phyloP scores from a whole-genome alignment of 176 grass and related monocot genomes.

The Phragmites australis region DNA sequence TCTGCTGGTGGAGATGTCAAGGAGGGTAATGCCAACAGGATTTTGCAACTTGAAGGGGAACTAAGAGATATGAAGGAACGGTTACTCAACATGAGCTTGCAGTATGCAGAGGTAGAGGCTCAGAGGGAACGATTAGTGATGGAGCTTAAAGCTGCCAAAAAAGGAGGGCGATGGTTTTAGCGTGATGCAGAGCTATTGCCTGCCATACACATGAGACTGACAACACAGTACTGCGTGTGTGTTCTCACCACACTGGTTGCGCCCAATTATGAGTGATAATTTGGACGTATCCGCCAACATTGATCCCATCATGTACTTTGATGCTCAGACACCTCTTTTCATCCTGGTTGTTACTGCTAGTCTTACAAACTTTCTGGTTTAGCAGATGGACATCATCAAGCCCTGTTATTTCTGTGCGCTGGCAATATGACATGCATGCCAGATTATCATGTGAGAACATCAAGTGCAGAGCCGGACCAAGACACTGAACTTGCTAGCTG shows the following conservation, averaged over 20 bases:
- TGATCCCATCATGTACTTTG: not conserved
- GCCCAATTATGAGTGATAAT: conserved; percentile 31
- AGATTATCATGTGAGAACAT: conserved; percentile 36
- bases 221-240: conserved; percentile 37
- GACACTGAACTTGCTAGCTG: conserved; percentile 29
- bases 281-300: not conserved
- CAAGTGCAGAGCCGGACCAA: conserved; percentile 16
- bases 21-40: conserved; percentile 28
- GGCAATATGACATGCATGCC: not conserved
- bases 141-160: conserved; percentile 80
- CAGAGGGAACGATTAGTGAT: conserved; percentile 81
- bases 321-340: not conserved
- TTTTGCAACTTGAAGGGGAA: conserved; percentile 76
- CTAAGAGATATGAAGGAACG: conserved; percentile 88
- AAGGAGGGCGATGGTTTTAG: conserved; percentile 82
- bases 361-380: conserved; percentile 21
- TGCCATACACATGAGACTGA: conserved; percentile 32
- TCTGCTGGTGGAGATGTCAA: conserved; percentile 29
- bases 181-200: conserved; percentile 19
- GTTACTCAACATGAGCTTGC: conserved; percentile 79
- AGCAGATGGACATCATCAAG: conserved; percentile 20
- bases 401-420: not conserved
- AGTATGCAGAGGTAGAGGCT: conserved; percentile 90
- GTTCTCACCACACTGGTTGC: conserved; percentile 10
- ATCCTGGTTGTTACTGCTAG: not conserved